These are phyloP conservation scores for Corylus americana DNA, from an alignment of 306 rosid genomes.

Conservation along the genomic window DNA sequence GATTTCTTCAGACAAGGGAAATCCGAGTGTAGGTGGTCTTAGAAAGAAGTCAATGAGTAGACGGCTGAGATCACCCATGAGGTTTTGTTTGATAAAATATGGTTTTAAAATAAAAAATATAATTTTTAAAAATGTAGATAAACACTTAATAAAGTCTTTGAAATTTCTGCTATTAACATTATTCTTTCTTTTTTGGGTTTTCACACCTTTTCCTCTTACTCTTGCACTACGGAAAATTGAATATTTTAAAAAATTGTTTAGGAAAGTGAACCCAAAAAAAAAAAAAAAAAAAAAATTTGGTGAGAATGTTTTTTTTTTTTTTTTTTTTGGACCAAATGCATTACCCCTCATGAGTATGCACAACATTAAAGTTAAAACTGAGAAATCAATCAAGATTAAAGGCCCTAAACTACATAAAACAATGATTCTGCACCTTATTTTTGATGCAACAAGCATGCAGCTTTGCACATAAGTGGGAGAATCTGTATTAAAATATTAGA, in stretches of 20 bases:
- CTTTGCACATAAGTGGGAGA: background rate
- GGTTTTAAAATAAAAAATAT: too few relatives aligned
- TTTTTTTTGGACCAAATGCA: background rate
- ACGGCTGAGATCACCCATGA: slow-evolving; percentile 1
- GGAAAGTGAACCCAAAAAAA: background rate
- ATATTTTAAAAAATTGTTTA: background rate
- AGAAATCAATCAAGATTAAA: background rate
- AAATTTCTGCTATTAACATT: too few relatives aligned
- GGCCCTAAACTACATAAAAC: background rate
- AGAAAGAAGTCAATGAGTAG: background rate
- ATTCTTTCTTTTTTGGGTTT: too few relatives aligned
- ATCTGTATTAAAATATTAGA: background rate
- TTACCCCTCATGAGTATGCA: background rate
- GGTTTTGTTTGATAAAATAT: background rate
- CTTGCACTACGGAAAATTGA: too few relatives aligned
- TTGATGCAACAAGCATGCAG: background rate
- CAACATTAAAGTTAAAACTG: background rate
- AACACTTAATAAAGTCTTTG: too few relatives aligned
- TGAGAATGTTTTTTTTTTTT: too few relatives aligned
- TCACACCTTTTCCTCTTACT: too few relatives aligned
- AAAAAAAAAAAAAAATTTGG: background rate
- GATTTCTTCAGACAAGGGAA: background rate
- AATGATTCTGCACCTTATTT: too few relatives aligned
- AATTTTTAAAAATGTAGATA: too few relatives aligned
- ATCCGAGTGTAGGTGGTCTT: background rate